Evolutionary conservation across 805 yeast species (phyloP), one percentile per base, ranked within the genome.

Genomic region (Candida nonsorbophila): DNA sequence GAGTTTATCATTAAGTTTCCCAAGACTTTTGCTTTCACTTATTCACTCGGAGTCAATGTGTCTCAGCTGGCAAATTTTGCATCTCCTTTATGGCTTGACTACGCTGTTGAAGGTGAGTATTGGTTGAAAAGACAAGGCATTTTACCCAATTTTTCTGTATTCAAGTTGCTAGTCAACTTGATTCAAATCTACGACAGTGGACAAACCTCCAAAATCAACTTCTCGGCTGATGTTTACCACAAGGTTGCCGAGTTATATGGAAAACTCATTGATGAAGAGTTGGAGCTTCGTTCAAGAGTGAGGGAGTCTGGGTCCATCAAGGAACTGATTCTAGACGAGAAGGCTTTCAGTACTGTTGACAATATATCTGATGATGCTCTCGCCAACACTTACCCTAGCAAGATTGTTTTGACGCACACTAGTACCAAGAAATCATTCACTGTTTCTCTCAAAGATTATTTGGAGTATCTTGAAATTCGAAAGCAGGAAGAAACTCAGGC

Each of bases 1-100:
- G 83, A 81, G 20, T 63, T 67, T 32, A 53, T 82, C 5, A 56
- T 79, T 34, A 75, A 69, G 32, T 76, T 56, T 38, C 86, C 88
- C 0, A 62, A 64, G 31, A 45, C 72, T 1, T 79, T 73, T 44
- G 58, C 79, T 1, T 49, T 75, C 9, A 54, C 49, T 4, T 45
- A 78, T 3, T 73, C 79, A 0, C 47, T 73, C 10, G 87, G 86
- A 0, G 63, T 74, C 28, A 66, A 67, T 23, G 49, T 79, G 5
- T 67, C 72, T 29, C 84, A 81, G 49, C 62, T 67, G 20, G 73
- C 70, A 3, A 66, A 68, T 31, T 70, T 79, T 57, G 81, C 83
- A 1, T 64, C 81, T 1, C 39, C 48, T 7, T 51, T 63, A 6
- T 81, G 88, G 87, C 42, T 80, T 7, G 51, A 59, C 3, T 49